These are phyloP conservation scores for Penicillium lagena DNA, from an alignment of 495 filamentous ascomycete genomes.

Conservation along the genomic window DNA sequence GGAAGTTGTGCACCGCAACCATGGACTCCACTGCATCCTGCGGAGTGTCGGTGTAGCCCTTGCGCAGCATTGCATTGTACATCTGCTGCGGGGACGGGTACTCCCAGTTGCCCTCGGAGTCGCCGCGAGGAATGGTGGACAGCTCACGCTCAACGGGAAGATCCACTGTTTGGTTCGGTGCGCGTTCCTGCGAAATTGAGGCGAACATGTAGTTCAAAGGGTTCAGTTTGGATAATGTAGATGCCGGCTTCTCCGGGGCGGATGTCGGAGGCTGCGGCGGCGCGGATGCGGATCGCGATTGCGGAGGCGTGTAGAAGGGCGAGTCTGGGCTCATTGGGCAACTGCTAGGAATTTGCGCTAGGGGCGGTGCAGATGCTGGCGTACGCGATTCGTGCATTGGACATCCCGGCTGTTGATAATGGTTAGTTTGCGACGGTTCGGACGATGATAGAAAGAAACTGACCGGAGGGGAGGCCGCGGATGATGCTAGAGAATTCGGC, in stretches of 20 bases:
- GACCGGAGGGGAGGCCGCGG: slow-evolving; percentile 59
- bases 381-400: slow-evolving; percentile 74
- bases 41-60: slow-evolving; percentile 91
- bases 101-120: slow-evolving; percentile 76
- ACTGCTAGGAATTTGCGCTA: slow-evolving; percentile 38
- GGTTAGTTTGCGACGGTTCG: slow-evolving; percentile 16
- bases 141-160: slow-evolving; percentile 73
- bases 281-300: slow-evolving; percentile 9
- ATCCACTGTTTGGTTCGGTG: slow-evolving; percentile 60
- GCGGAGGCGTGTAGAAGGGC: slow-evolving; percentile 30
- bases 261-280: slow-evolving; percentile 11
- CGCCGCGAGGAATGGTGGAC: slow-evolving; percentile 81
- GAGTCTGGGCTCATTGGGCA: slow-evolving; percentile 48
- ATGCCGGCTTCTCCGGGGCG: slow-evolving; percentile 22
- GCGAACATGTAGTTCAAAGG: slow-evolving; percentile 96
- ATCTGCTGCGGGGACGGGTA: slow-evolving; percentile 98
- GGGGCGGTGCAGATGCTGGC: slow-evolving; percentile 34
- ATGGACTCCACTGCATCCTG: slow-evolving; percentile 91
- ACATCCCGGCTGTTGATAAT: slow-evolving; percentile 63
- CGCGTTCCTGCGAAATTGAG: slow-evolving; percentile 70
- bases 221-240: slow-evolving; percentile 69
- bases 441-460: slow-evolving; percentile 19
- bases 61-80: slow-evolving; percentile 96
- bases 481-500: slow-evolving; percentile 33
- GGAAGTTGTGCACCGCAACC: slow-evolving; percentile 95